A percentile compares a stretch with the other conserved stretches of the same genome.
Conservation (phyloP, 345 rosid species). For the Lepidium didymum region DNA sequence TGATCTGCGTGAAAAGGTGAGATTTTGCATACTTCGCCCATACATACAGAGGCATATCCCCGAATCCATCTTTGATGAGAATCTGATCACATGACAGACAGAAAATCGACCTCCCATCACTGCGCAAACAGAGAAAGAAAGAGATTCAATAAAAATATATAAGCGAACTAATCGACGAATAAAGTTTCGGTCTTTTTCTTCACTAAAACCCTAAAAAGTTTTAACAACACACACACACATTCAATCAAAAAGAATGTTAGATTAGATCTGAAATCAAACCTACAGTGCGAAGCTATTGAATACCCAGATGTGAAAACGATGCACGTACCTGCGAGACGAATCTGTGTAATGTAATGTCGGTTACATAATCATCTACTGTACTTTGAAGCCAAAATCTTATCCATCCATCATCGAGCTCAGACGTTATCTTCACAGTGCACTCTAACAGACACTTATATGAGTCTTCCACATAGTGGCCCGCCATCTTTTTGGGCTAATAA, state of each 20-base stretch:
- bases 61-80: conserved; percentile 9
- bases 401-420: neutral
- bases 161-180: neutral
- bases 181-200: neutral
- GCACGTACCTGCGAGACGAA: neutral
- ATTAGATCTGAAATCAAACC: neutral
- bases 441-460: neutral
- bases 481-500: neutral
- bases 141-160: neutral
- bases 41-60: neutral
- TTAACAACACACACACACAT: neutral
- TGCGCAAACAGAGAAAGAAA: neutral
- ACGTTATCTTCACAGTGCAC: neutral
- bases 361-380: neutral
- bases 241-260: neutral
- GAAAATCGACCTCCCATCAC: neutral
- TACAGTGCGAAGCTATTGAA: neutral
- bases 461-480: neutral
- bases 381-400: too few relatives aligned
- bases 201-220: neutral
- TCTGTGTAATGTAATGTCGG: neutral
- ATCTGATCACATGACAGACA: neutral
- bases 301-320: neutral
- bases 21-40: conserved; percentile 20
- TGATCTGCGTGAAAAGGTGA: conserved; percentile 19